Conservation (phyloP, 148 eudicot genomes). For the Hydrangea macrophylla region DNA sequence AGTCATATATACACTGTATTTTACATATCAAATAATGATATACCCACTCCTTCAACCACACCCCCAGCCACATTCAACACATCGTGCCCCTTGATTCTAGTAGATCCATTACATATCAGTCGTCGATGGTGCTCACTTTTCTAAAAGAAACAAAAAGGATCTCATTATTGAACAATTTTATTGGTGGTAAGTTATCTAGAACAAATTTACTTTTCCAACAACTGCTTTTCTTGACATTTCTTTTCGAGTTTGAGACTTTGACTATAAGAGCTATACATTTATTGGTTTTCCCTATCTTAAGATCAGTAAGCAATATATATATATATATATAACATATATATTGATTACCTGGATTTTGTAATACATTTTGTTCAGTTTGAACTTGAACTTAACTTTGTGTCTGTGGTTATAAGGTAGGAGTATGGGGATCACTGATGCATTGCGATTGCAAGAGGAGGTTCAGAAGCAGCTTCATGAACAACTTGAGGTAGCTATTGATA, state of each 20-base stretch:
- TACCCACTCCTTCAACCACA: too few relatives aligned
- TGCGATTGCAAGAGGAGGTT: constrained; percentile 73
- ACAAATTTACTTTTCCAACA: background rate
- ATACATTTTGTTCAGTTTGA: too few relatives aligned
- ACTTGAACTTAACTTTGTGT: constrained; percentile 3
- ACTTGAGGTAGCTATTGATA: constrained; percentile 49
- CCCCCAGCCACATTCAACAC: too few relatives aligned
- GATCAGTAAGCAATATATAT: too few relatives aligned
- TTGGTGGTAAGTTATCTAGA: background rate
- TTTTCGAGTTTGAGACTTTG: background rate
- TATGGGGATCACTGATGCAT: constrained; percentile 60
- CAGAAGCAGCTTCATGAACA: constrained; percentile 81
- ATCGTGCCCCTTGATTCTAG: too few relatives aligned
- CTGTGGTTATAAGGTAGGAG: constrained; percentile 32
- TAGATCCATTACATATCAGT: too few relatives aligned
- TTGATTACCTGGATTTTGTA: too few relatives aligned
- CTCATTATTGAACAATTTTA: background rate
- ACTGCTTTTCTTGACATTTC: background rate
- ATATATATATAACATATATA: too few relatives aligned
- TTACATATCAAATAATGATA: too few relatives aligned
- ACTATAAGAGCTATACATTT: too few relatives aligned
- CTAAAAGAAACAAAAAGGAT: background rate
- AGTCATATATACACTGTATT: too few relatives aligned
- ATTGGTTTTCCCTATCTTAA: too few relatives aligned
- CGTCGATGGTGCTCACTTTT: background rate